Conservation (phyloP, 768 basidiomycete genomes). For the Steccherinum ochraceum region DNA sequence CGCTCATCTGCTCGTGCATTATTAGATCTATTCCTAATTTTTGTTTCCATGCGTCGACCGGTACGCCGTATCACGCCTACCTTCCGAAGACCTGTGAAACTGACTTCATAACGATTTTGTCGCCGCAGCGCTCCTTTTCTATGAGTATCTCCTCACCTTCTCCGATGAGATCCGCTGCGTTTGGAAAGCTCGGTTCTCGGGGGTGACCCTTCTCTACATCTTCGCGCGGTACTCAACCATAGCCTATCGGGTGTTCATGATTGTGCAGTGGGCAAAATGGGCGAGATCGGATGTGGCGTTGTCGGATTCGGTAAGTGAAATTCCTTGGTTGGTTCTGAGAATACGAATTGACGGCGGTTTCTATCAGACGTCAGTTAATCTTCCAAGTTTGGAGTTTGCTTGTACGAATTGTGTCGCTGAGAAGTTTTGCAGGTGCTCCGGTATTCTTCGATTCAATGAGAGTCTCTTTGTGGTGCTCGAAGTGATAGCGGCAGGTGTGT, state of each 20-base stretch:
- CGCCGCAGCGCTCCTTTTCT: not conserved
- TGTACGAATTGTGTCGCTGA: too few species aligned
- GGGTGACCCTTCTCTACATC: conserved; percentile 1
- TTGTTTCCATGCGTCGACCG: too few species aligned
- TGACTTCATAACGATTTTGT: too few species aligned
- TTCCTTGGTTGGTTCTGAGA: too few species aligned
- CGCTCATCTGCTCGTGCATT: too few species aligned
- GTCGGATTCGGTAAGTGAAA: not conserved
- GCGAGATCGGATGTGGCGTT: not conserved
- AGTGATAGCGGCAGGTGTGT: not conserved
- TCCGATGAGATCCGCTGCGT: conserved; percentile 3
- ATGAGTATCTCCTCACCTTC: conserved; percentile 4
- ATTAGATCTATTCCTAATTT: too few species aligned
- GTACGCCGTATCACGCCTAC: too few species aligned
- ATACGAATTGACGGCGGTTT: too few species aligned
- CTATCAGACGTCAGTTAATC: too few species aligned
- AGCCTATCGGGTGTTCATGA: not conserved
- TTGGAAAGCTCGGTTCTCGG: conserved; percentile 1
- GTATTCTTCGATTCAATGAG: not conserved
- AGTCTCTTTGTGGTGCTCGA: not conserved
- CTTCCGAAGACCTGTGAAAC: too few species aligned
- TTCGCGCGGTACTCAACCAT: not conserved
- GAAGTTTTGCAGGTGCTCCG: not conserved
- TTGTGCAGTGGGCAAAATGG: not conserved
- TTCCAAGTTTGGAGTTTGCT: too few species aligned